Evolutionary conservation across 2,329 filamentous ascomycete genomes (phyloP), one percentile per base, ranked within the genome.

Genomic region (Arthrinium phaeospermum): DNA sequence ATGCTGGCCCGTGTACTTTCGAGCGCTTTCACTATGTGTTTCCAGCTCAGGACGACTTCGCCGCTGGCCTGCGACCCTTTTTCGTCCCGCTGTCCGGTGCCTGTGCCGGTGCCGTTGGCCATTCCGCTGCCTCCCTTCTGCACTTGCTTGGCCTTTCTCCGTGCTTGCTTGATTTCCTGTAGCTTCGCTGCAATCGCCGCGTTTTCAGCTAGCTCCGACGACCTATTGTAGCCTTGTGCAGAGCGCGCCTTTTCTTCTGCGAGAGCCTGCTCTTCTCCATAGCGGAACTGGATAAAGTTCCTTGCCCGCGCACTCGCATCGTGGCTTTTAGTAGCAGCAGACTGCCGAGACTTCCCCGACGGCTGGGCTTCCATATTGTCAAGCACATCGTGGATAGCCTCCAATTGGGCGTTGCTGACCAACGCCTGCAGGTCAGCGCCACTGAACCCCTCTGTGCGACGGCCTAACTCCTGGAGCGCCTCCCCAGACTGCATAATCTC

Each of bases 391-490:
- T 99, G 96, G 75, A 99, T 98, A 41, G 96, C 96, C 84, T 98
- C 96, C 7, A 99, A 88, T 81, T 99, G 96, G 0, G 96, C 95
- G 76, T 99, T 99, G 78, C 97, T 98, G 61, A 98, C 91, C 8
- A 99, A 89, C 0, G 96, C 96, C 81, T 99, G 96, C 4, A 99
- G 86, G 83, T 99, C 96, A 0, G 96, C 96, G 16, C 96, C 96
- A 0, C 94, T 96, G 81, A 97, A 98, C 13, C 96, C 96, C 73
- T 96, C 93, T 0, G 96, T 98, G 22, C 90, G 87, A 22, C 85
- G 86, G 0, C 95, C 96, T 34, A 99, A 90, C 74, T 95, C 93
- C n/a, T 84, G 85, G 44, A 97, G 82, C 10, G 87, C 88, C 16
- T 86, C 85, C 30, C 87, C 85, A 1, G 85, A 84, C 69, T 87